phyloP scores from a whole-genome alignment of 768 basidiomycete species.

The Rossbeevera mucosa region DNA sequence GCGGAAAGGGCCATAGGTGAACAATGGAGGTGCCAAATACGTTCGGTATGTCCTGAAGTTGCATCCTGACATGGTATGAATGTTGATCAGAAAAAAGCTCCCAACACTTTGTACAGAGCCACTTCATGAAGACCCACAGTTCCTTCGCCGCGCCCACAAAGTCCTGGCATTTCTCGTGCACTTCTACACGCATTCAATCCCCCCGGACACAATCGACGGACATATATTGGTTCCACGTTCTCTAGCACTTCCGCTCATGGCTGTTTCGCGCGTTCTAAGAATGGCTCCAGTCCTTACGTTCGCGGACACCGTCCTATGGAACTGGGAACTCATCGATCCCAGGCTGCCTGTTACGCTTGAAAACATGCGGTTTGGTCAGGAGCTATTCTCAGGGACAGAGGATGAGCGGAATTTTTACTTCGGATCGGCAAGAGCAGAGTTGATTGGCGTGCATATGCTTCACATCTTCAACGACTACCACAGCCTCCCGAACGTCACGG shows the following conservation, averaged over 20 bases:
- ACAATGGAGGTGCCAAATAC: constrained; percentile 61
- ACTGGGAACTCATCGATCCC: constrained; percentile 63
- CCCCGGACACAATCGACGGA: constrained; percentile 34
- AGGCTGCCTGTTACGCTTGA: constrained; percentile 53
- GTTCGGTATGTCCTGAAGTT: constrained; percentile 46
- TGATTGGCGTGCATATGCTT: constrained; percentile 82
- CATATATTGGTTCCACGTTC: constrained; percentile 65
- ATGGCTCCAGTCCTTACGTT: constrained; percentile 96
- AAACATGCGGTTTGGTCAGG: constrained; percentile 66
- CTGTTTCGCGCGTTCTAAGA: constrained; percentile 68
- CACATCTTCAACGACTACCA: constrained; percentile 84
- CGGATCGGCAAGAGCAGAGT: constrained; percentile 77
- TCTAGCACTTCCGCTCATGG: constrained; percentile 71
- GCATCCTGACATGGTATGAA: constrained; percentile 1
- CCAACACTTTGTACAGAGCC: constrained; percentile 56
- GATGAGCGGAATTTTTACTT: constrained; percentile 86
- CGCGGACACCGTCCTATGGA: constrained; percentile 95
- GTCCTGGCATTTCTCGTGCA: constrained; percentile 87
- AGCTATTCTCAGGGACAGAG: constrained; percentile 79
- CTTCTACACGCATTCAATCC: constrained; percentile 84
- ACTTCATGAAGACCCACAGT: constrained; percentile 52
- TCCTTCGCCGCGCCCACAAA: constrained; percentile 80
- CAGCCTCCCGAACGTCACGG: constrained; percentile 63
- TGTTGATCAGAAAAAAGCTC: constrained; percentile 46
- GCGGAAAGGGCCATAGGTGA: constrained; percentile 53